These are phyloP conservation scores for Saccharomycopsis capsularis DNA, from an alignment of 805 yeast genomes.

Conservation along the genomic window DNA sequence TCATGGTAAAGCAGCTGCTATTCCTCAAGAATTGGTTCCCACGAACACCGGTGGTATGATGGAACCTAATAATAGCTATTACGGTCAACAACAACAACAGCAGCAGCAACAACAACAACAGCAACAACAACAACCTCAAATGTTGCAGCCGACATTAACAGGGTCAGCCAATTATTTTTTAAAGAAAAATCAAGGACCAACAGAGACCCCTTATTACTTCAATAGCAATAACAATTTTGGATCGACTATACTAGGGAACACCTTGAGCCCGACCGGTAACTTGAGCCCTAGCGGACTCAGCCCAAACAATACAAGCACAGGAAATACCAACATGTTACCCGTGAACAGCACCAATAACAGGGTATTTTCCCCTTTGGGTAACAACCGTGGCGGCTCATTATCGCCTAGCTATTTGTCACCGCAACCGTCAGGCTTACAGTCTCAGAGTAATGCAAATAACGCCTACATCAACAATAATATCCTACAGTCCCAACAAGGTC, in stretches of 20 bases:
- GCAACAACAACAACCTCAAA: slow-evolving; percentile 28
- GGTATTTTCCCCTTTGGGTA: not conserved
- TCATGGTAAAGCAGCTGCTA: slow-evolving; percentile 58
- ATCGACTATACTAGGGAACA: not conserved
- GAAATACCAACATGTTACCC: slow-evolving; percentile 6
- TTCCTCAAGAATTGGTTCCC: slow-evolving; percentile 30
- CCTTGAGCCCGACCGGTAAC: not conserved
- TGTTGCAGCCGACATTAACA: slow-evolving; percentile 35
- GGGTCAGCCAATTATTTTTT: slow-evolving; percentile 35
- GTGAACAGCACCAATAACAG: not conserved
- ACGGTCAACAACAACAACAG: slow-evolving; percentile 20
- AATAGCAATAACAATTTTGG: not conserved
- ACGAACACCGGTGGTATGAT: slow-evolving; percentile 15
- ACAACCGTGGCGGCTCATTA: slow-evolving; percentile 22
- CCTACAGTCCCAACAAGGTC: not conserved
- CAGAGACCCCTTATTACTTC: not conserved
- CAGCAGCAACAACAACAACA: slow-evolving; percentile 26
- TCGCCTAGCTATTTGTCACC: slow-evolving; percentile 17
- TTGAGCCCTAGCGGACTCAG: slow-evolving; percentile 17
- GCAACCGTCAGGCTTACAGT: slow-evolving; percentile 13
- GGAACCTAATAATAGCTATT: slow-evolving; percentile 27
- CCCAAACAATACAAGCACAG: slow-evolving; percentile 23
- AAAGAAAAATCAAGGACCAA: slow-evolving; percentile 22
- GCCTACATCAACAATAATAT: not conserved
- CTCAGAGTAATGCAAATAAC: not conserved